A percentile compares a stretch with the other conserved stretches of the same genome.
These are phyloP conservation scores for Zostera marina DNA, from an alignment of 116 monocot species.

Conservation along the genomic window DNA sequence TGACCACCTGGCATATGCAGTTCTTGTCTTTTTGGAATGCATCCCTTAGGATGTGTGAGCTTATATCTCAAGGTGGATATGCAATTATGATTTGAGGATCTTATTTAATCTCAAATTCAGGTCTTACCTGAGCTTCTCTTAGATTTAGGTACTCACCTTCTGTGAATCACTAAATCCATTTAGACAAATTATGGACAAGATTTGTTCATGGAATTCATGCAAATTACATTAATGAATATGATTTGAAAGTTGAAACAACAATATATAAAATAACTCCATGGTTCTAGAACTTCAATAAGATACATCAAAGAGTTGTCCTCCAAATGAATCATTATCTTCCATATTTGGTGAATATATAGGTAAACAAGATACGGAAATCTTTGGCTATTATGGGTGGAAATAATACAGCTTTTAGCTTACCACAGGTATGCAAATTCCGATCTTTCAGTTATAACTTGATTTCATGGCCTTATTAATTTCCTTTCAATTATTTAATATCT, in stretches of 20 bases:
- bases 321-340: neutral
- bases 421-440: slow-evolving; percentile 41
- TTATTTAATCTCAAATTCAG: too few species aligned
- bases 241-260: too few species aligned
- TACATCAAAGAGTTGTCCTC: neutral
- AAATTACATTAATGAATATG: slow-evolving; percentile 45
- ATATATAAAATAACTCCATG: neutral
- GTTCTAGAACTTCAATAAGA: neutral
- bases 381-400: slow-evolving; percentile 93
- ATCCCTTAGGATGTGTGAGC: too few species aligned
- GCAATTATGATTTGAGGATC: too few species aligned
- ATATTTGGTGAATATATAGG: slow-evolving; percentile 17
- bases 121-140: too few species aligned
- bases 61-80: too few species aligned
- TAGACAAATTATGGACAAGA: slow-evolving; percentile 28
- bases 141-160: neutral
- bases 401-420: slow-evolving; percentile 94
- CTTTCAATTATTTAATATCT: neutral
- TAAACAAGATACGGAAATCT: slow-evolving; percentile 91
- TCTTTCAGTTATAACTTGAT: slow-evolving; percentile 1
- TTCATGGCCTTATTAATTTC: neutral
- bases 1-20: too few species aligned
- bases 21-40: too few species aligned
- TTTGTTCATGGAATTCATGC: slow-evolving; percentile 77
- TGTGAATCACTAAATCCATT: neutral